These are phyloP conservation scores for Clarireedia monteithiana DNA, from an alignment of 2,329 filamentous ascomycete genomes.

Conservation along the genomic window DNA sequence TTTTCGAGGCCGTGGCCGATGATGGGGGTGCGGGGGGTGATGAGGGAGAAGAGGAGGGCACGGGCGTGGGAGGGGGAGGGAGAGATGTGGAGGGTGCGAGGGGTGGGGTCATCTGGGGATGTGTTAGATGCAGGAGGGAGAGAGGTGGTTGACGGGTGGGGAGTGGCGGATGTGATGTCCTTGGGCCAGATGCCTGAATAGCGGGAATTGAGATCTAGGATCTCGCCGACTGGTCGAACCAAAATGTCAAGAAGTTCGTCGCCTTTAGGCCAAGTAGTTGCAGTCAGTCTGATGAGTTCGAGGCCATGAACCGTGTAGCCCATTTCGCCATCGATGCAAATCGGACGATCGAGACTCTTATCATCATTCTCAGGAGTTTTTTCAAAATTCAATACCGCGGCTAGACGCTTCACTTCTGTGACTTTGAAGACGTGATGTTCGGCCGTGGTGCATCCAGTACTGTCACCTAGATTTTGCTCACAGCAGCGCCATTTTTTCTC, in stretches of 20 bases:
- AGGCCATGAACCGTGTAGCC: slow-evolving; percentile 83
- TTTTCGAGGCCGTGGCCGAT: slow-evolving; percentile 95
- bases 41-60: slow-evolving; percentile 64
- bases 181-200: slow-evolving; percentile 82
- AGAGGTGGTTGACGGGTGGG: slow-evolving; percentile 34
- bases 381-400: slow-evolving; percentile 70
- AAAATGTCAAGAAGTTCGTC: slow-evolving; percentile 73
- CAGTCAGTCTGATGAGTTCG: slow-evolving; percentile 84
- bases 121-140: slow-evolving; percentile 16
- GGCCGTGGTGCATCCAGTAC: slow-evolving; percentile 63
- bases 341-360: slow-evolving; percentile 42
- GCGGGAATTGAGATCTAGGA: slow-evolving; percentile 84
- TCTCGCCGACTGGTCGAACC: slow-evolving; percentile 73
- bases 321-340: slow-evolving; percentile 97
- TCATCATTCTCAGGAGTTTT: slow-evolving; percentile 62
- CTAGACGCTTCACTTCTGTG: slow-evolving; percentile 66
- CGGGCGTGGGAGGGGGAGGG: slow-evolving; percentile 68
- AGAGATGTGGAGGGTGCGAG: slow-evolving; percentile 59
- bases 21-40: slow-evolving; percentile 71
- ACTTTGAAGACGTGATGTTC: slow-evolving; percentile 84
- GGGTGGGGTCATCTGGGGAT: background rate
- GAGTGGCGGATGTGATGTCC: slow-evolving; percentile 62
- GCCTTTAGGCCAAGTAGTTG: slow-evolving; percentile 76
- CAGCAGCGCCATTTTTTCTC: slow-evolving; percentile 72
- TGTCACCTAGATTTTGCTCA: slow-evolving; percentile 63